Conservation (phyloP, 2,329 filamentous ascomycete genomes). For the Penicillium sp. region DNA sequence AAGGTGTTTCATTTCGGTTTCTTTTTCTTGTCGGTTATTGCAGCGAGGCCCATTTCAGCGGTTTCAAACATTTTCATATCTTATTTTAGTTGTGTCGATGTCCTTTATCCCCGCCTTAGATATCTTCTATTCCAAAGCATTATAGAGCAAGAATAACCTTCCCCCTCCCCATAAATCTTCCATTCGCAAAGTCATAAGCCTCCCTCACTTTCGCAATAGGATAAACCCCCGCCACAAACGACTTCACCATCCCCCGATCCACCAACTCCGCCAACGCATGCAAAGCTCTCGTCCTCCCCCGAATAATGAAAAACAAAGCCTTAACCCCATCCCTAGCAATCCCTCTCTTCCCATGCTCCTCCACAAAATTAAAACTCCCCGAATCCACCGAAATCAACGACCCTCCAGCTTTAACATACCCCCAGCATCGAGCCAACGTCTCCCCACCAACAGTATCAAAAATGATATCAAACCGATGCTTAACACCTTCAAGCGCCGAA, state of each 20-base stretch:
- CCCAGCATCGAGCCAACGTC: slow-evolving; percentile 31
- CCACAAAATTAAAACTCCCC: slow-evolving; percentile 37
- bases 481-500: slow-evolving; percentile 13
- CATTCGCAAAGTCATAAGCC: slow-evolving; percentile 33
- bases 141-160: slow-evolving; percentile 34
- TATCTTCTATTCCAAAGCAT: not conserved
- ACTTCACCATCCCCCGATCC: slow-evolving; percentile 21
- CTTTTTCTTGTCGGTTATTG: not conserved
- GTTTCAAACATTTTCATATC: not conserved
- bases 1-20: not conserved
- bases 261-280: slow-evolving; percentile 20
- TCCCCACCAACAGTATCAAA: slow-evolving; percentile 39
- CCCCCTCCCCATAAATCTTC: slow-evolving; percentile 25
- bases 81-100: not conserved
- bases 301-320: slow-evolving; percentile 34
- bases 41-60: not conserved
- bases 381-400: slow-evolving; percentile 39
- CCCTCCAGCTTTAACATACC: slow-evolving; percentile 25
- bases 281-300: slow-evolving; percentile 23
- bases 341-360: slow-evolving; percentile 28
- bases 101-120: not conserved
- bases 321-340: slow-evolving; percentile 28
- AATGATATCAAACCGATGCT: slow-evolving; percentile 31
- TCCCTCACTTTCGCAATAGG: slow-evolving; percentile 25
- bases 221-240: slow-evolving; percentile 30